These are phyloP conservation scores for Cenchrus fungigraminus DNA, from an alignment of 176 grass and related monocot species.

Conservation along the genomic window DNA sequence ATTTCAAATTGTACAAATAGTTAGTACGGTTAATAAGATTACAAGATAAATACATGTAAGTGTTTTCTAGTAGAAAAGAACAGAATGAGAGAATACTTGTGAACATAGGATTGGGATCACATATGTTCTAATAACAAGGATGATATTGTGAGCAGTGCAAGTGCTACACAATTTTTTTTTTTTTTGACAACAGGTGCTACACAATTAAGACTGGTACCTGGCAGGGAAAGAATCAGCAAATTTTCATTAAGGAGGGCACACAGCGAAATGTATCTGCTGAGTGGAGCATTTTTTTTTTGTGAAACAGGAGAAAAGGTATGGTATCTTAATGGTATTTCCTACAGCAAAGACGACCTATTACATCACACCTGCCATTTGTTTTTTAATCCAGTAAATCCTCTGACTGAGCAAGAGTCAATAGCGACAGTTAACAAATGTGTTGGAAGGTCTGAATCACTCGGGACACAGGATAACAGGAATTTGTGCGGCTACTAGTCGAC, in stretches of 20 bases:
- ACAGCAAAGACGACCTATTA: constrained; percentile 3
- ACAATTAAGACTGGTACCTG: background rate
- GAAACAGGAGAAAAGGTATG: constrained; percentile 19
- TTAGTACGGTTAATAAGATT: constrained; percentile 5
- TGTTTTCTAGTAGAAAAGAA: constrained; percentile 15
- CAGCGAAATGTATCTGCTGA: background rate
- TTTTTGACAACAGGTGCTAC: background rate
- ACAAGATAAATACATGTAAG: constrained; percentile 11
- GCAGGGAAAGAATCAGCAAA: background rate
- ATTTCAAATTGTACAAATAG: background rate
- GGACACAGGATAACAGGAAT: background rate
- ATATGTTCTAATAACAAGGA: constrained; percentile 1
- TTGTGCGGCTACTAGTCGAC: constrained; percentile 18
- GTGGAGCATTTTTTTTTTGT: background rate
- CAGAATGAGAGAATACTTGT: constrained; percentile 8
- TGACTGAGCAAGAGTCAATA: background rate
- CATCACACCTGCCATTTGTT: background rate
- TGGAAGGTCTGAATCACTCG: background rate
- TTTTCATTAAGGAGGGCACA: background rate
- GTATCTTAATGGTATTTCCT: background rate
- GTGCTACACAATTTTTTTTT: background rate
- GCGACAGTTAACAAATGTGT: constrained; percentile 9
- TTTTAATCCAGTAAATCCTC: background rate
- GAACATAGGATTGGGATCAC: background rate
- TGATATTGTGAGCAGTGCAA: background rate